A percentile compares a stretch with the other conserved stretches of the same genome.
Evolutionary conservation across 2,329 filamentous ascomycete species (phyloP).

Genomic region (Trichoderma polysporum): DNA sequence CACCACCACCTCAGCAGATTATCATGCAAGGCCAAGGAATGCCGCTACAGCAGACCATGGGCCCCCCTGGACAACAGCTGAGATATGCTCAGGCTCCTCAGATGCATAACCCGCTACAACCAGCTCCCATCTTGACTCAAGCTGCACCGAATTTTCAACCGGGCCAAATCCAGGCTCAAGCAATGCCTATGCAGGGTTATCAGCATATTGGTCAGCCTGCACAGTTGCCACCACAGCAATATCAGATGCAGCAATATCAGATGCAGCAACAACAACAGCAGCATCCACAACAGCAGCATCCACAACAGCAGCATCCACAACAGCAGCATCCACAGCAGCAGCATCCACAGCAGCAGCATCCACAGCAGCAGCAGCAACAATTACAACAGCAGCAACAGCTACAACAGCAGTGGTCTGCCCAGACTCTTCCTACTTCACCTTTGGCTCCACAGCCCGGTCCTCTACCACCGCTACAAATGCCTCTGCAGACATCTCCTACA

Average conservation of each 20-base stretch:
- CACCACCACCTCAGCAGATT: background rate
- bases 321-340: too few species aligned
- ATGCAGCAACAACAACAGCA: background rate
- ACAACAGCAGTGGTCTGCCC: constrained; percentile 5
- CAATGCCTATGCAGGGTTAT: background rate
- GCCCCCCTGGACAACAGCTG: background rate
- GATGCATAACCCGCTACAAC: background rate
- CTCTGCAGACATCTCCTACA: background rate
- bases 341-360: constrained; percentile 1
- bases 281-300: background rate
- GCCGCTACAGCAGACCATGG: background rate
- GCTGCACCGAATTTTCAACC: background rate
- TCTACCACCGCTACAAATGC: background rate
- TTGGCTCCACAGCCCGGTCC: background rate
- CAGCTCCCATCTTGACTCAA: background rate
- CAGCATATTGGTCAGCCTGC: background rate
- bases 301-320: constrained; percentile 7
- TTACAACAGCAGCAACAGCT: background rate
- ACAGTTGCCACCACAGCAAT: background rate
- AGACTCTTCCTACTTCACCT: background rate
- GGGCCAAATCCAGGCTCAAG: background rate
- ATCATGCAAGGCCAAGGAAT: background rate
- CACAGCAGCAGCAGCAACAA: too few species aligned
- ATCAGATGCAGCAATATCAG: too few species aligned
- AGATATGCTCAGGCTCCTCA: background rate